A percentile compares a stretch with the other conserved stretches of the same genome.
These are phyloP conservation scores for Aurantiochytrium sp. DNA, from an alignment of 108 stramenopile species.

Conservation along the genomic window DNA sequence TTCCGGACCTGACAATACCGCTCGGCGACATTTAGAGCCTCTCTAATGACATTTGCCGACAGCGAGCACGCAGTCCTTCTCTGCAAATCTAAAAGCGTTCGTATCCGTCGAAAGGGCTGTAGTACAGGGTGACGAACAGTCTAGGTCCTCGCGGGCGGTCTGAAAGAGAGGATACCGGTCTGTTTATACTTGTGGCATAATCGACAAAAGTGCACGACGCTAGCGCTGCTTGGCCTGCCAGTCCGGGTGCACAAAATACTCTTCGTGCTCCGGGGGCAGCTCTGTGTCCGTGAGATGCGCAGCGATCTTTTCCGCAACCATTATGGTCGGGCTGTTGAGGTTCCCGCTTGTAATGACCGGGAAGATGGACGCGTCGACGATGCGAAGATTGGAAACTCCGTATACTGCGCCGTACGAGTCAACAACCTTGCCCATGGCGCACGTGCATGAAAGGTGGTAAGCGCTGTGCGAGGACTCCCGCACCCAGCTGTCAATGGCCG, in stretches of 20 bases:
- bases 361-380: slow-evolving; percentile 33
- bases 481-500: neutral
- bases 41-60: too few relatives aligned
- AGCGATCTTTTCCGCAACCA: slow-evolving; percentile 40
- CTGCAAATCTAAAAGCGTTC: too few relatives aligned
- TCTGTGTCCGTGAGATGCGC: neutral
- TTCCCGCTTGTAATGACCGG: slow-evolving; percentile 36
- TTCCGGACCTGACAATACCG: too few relatives aligned
- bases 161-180: too few relatives aligned
- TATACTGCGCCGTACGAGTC: neutral
- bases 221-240: slow-evolving; percentile 26
- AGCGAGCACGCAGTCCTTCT: too few relatives aligned
- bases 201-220: too few relatives aligned
- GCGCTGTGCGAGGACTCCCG: neutral
- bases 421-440: slow-evolving; percentile 30
- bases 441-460: slow-evolving; percentile 34
- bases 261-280: neutral
- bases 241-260: neutral
- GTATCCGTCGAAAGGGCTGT: too few relatives aligned
- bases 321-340: slow-evolving; percentile 30
- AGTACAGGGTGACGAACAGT: too few relatives aligned
- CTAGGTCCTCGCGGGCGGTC: too few relatives aligned
- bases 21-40: too few relatives aligned
- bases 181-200: too few relatives aligned
- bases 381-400: neutral